These are phyloP conservation scores for Skeletonema potamos DNA, from an alignment of 108 stramenopile species.

Conservation along the genomic window DNA sequence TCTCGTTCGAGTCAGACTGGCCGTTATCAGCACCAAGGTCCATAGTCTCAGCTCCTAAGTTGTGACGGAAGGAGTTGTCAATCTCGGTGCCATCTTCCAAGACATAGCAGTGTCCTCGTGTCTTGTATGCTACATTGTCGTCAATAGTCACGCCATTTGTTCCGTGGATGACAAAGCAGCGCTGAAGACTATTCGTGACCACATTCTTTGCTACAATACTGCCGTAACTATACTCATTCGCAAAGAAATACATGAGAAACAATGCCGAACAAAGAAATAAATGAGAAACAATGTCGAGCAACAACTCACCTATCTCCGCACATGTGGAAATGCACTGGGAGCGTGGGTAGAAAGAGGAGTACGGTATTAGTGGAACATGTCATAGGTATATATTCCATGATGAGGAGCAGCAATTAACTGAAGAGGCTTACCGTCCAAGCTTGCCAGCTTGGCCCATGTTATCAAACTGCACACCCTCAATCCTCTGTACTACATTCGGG, in stretches of 20 bases:
- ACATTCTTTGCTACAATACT: constrained; percentile 36
- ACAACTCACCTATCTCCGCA: constrained; percentile 23
- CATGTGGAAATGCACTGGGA: constrained; percentile 46
- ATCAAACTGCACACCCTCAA: constrained; percentile 37
- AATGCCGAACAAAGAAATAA: too few relatives aligned
- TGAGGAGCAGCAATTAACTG: too few relatives aligned
- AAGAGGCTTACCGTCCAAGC: constrained; percentile 13
- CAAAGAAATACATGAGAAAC: too few relatives aligned
- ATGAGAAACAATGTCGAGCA: too few relatives aligned
- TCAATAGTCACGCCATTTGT: constrained; percentile 28
- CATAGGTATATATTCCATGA: too few relatives aligned
- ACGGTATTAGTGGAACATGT: too few relatives aligned
- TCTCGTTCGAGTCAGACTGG: not conserved
- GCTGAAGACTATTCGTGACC: constrained; percentile 35
- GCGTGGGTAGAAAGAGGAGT: too few relatives aligned
- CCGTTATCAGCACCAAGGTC: not conserved
- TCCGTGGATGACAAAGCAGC: constrained; percentile 47
- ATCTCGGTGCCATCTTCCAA: constrained; percentile 31
- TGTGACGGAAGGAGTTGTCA: constrained; percentile 34
- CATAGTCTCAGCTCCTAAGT: constrained; percentile 24
- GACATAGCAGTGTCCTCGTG: constrained; percentile 38
- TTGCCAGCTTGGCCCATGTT: constrained; percentile 28
- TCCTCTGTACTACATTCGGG: constrained; percentile 15
- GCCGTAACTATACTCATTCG: too few relatives aligned
- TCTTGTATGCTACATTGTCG: constrained; percentile 44